Conservation (phyloP, 441 rosid species). For the Flueggea neowawraea region DNA sequence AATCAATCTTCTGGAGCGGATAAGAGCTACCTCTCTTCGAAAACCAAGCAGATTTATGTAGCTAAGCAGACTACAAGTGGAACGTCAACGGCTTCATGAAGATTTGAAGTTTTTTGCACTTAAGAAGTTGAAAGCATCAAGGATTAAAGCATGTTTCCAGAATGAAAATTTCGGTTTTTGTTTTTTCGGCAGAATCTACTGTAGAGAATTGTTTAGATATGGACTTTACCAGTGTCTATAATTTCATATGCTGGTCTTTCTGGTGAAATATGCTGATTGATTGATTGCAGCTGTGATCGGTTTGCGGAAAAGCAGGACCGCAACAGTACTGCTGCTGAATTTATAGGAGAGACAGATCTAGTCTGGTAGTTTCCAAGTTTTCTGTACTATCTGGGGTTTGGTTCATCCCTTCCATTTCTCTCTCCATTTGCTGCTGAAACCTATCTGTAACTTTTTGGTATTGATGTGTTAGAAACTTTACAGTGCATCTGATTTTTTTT, state of each 20-base stretch:
- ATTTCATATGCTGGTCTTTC: constrained; percentile 9
- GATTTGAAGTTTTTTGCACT: constrained; percentile 8
- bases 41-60: constrained; percentile 95
- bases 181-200: constrained; percentile 9
- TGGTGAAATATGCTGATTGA: too few species aligned
- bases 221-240: constrained; percentile 5
- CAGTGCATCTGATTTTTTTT: constrained; percentile 12
- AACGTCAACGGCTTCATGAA: constrained; percentile 29
- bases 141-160: constrained; percentile 3
- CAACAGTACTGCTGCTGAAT: not conserved
- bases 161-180: constrained; percentile 9
- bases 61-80: constrained; percentile 74
- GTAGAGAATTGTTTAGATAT: constrained; percentile 9
- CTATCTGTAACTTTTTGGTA: constrained; percentile 13
- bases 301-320: too few species aligned
- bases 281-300: too few species aligned
- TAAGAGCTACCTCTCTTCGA: constrained; percentile 54
- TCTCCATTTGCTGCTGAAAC: constrained; percentile 5
- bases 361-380: constrained; percentile 3
- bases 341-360: not conserved
- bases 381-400: constrained; percentile 3
- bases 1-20: constrained; percentile 60
- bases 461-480: constrained; percentile 15
- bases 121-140: not conserved
- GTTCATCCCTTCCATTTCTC: not conserved